A percentile compares a stretch with the other conserved stretches of the same genome.
Conservation (phyloP, 768 basidiomycete species). For the Scleroderma citrinum region DNA sequence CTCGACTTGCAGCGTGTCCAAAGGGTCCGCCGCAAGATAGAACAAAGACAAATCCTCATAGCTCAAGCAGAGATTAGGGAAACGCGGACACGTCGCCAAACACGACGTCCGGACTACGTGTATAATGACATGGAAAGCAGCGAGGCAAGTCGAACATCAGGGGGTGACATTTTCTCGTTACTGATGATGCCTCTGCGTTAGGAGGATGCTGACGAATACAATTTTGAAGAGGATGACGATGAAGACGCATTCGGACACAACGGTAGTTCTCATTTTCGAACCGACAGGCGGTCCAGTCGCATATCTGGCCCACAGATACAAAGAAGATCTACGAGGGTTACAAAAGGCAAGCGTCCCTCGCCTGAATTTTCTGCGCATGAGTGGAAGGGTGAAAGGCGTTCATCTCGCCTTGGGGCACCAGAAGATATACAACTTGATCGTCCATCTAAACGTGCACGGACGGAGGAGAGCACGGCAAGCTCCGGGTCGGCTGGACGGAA, state of each 20-base stretch:
- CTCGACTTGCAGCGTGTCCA: slow-evolving; percentile 54
- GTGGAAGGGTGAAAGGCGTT: slow-evolving; percentile 76
- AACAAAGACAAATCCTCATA: slow-evolving; percentile 56
- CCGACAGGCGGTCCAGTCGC: slow-evolving; percentile 40
- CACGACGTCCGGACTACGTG: slow-evolving; percentile 74
- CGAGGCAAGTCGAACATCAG: slow-evolving; percentile 29
- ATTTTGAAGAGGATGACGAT: slow-evolving; percentile 58
- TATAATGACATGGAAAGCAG: slow-evolving; percentile 68
- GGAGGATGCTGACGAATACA: slow-evolving; percentile 67
- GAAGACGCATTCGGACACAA: slow-evolving; percentile 47
- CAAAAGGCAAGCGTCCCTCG: slow-evolving; percentile 47
- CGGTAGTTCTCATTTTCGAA: slow-evolving; percentile 31
- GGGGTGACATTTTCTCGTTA: slow-evolving; percentile 13
- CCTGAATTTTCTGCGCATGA: slow-evolving; percentile 43
- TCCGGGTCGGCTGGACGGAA: slow-evolving; percentile 38
- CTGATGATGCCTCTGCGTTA: slow-evolving; percentile 19
- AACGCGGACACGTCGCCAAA: slow-evolving; percentile 71
- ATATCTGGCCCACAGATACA: slow-evolving; percentile 30
- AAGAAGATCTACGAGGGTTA: slow-evolving; percentile 51
- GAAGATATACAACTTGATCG: slow-evolving; percentile 46
- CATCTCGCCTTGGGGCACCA: slow-evolving; percentile 55
- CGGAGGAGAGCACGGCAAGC: slow-evolving; percentile 62
- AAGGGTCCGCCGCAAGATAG: slow-evolving; percentile 61
- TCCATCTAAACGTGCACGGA: slow-evolving; percentile 67
- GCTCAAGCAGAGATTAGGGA: slow-evolving; percentile 75